Percentiles rank a stretch among this genome's conserved stretches.
phyloP scores from a whole-genome alignment of 768 basidiomycete species.

The Pseudohyphozyma bogoriensis region DNA sequence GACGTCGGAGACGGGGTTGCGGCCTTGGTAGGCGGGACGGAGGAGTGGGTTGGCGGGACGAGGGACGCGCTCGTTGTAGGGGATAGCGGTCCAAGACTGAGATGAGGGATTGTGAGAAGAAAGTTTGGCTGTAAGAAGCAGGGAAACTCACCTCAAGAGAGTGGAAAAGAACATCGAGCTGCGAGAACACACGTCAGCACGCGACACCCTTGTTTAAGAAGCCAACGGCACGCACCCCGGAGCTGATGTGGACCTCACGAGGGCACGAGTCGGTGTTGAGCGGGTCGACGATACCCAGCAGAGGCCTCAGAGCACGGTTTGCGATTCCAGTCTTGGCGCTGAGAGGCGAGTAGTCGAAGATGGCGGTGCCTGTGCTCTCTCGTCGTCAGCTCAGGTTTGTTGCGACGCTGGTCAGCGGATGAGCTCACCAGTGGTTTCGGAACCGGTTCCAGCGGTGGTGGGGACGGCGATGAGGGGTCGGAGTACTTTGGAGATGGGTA shows the following conservation, averaged over 20 bases:
- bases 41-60: constrained; percentile 81
- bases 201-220: no score
- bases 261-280: constrained; percentile 73
- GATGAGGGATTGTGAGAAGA: no score
- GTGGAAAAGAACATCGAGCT: constrained; percentile 41
- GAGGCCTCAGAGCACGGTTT: constrained; percentile 78
- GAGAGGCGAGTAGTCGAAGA: constrained; percentile 77
- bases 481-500: constrained; percentile 60
- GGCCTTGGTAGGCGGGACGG: constrained; percentile 85
- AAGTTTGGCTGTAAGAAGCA: background rate
- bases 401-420: background rate
- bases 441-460: constrained; percentile 72
- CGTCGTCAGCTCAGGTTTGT: no score
- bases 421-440: constrained; percentile 1
- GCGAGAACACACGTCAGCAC: constrained; percentile 44
- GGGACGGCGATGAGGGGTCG: constrained; percentile 63
- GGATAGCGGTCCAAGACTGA: constrained; percentile 91
- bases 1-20: constrained; percentile 88
- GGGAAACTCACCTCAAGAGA: background rate
- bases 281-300: constrained; percentile 75
- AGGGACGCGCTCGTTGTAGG: constrained; percentile 83
- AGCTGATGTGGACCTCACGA: constrained; percentile 79
- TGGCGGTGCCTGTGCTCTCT: constrained; percentile 90
- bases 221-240: no score
- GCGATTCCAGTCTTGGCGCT: constrained; percentile 68